A percentile compares a stretch with the other conserved stretches of the same genome.
Conservation (phyloP, 2,329 filamentous ascomycete genomes). For the Trichoderma sp. region DNA sequence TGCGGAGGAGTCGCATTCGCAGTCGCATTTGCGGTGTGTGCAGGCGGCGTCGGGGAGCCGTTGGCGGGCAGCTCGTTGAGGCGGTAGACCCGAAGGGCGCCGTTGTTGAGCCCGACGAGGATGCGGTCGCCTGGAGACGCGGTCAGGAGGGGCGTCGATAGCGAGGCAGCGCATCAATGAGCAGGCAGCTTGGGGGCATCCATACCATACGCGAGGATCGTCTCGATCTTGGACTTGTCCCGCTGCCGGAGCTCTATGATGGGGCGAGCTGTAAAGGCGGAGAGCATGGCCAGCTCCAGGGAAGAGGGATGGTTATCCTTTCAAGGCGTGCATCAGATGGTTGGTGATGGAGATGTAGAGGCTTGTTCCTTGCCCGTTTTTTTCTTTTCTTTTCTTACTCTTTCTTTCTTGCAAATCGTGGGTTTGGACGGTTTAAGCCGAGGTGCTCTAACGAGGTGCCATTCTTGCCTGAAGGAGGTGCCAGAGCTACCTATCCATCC, state of each 20-base stretch:
- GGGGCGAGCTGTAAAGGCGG: slow-evolving; percentile 92
- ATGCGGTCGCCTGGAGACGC: slow-evolving; percentile 74
- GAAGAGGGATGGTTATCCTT: slow-evolving; percentile 36
- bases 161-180: neutral
- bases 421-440: slow-evolving; percentile 1
- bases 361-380: neutral
- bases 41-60: slow-evolving; percentile 39
- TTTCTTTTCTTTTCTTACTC: neutral
- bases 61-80: slow-evolving; percentile 67
- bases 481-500: slow-evolving; percentile 14
- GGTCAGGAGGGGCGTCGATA: neutral
- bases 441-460: neutral
- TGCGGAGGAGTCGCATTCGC: slow-evolving; percentile 37
- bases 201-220: slow-evolving; percentile 84
- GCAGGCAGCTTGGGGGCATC: neutral
- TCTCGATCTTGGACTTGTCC: slow-evolving; percentile 97
- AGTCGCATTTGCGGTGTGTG: slow-evolving; percentile 37
- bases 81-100: slow-evolving; percentile 85
- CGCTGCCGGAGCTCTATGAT: slow-evolving; percentile 95
- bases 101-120: slow-evolving; percentile 88
- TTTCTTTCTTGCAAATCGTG: neutral
- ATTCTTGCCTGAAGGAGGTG: slow-evolving; percentile 22
- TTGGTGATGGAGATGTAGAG: slow-evolving; percentile 8
- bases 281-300: slow-evolving; percentile 72
- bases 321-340: slow-evolving; percentile 39